A percentile compares a stretch with the other conserved stretches of the same genome.
phyloP scores from a whole-genome alignment of 2,329 filamentous ascomycete genomes.

The Alternaria atra region DNA sequence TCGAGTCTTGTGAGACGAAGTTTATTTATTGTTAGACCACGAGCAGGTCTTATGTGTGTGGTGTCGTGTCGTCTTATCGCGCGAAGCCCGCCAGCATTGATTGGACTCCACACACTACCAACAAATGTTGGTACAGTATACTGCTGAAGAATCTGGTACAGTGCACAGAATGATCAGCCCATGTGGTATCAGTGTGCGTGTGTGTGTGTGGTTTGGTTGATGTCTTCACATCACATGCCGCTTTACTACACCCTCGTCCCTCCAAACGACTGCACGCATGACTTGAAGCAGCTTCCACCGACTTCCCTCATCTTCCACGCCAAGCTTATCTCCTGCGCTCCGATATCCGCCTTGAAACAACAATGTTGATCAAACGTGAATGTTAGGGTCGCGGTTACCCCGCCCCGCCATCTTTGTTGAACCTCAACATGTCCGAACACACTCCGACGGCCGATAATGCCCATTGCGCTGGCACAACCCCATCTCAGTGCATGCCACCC shows the following conservation, averaged over 20 bases:
- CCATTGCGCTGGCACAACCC: conserved; percentile 2
- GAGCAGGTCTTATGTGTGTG: background rate
- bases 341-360: conserved; percentile 6
- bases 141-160: background rate
- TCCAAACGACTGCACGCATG: background rate
- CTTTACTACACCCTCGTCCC: background rate
- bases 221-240: background rate
- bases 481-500: conserved; percentile 1
- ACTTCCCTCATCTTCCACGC: background rate
- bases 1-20: conserved; percentile 5
- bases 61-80: background rate
- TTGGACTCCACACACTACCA: background rate
- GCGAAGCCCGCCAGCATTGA: background rate
- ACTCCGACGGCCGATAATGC: background rate
- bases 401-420: conserved; percentile 2
- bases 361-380: background rate
- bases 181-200: background rate
- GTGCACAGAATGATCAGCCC: background rate
- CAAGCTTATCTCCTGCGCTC: background rate
- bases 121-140: background rate
- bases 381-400: conserved; percentile 9
- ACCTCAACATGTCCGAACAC: conserved; percentile 7
- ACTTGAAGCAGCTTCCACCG: conserved; percentile 1
- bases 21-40: conserved; percentile 3
- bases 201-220: background rate